phyloP scores from a whole-genome alignment of 257 asterid species.

The Henckelia pumila region DNA sequence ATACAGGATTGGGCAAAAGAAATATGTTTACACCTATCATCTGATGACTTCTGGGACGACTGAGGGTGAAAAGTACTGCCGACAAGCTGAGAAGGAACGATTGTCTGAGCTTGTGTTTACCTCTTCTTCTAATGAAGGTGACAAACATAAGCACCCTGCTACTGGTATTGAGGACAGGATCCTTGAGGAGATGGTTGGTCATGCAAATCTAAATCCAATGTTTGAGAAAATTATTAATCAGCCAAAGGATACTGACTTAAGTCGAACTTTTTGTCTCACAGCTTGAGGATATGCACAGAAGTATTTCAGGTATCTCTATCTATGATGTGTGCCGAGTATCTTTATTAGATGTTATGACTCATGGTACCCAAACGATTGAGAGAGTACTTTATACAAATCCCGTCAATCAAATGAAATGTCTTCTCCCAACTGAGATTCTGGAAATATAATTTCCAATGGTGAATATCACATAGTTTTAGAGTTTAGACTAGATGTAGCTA shows the following conservation, averaged over 20 bases:
- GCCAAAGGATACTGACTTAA: constrained; percentile 43
- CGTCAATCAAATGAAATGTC: neutral
- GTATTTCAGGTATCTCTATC: constrained; percentile 4
- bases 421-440: constrained; percentile 10
- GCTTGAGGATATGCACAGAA: constrained; percentile 13
- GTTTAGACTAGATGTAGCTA: neutral
- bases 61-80: constrained; percentile 42
- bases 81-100: constrained; percentile 51
- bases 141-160: constrained; percentile 1
- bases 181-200: constrained; percentile 36
- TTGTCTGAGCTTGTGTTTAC: constrained; percentile 47
- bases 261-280: constrained; percentile 34
- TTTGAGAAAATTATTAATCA: constrained; percentile 48
- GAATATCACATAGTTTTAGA: neutral
- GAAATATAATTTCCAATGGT: neutral
- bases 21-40: constrained; percentile 43
- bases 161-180: constrained; percentile 31
- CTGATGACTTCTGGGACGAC: constrained; percentile 47
- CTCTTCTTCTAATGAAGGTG: constrained; percentile 28
- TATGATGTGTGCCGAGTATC: neutral
- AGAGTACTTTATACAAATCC: neutral
- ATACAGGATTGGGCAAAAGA: constrained; percentile 49
- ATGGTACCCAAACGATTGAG: neutral
- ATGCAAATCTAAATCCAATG: constrained; percentile 26
- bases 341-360: constrained; percentile 2